Percentiles rank a stretch among this genome's conserved stretches.
Evolutionary conservation across 352 stramenopile species (phyloP).

Genomic region (Blastocystis sp.): DNA sequence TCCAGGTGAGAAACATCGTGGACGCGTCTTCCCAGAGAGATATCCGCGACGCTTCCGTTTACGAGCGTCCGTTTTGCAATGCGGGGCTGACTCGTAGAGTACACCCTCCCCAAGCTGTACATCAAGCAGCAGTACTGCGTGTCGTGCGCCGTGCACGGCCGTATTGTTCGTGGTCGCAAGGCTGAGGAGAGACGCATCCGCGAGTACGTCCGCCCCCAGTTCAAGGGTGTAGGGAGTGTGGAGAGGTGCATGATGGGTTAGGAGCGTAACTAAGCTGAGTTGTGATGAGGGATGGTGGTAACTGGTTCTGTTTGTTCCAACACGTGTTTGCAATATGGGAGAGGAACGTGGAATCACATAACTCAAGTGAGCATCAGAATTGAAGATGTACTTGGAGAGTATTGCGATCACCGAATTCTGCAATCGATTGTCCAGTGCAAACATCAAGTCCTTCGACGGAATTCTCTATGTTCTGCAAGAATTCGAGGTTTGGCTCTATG

Average conservation of each 20-base stretch:
- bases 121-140: conserved; percentile 99
- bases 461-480: conserved; percentile 31
- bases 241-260: not conserved
- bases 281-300: not conserved
- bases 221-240: conserved; percentile 20
- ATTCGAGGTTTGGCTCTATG: conserved; percentile 4
- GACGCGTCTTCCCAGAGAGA: conserved; percentile 96
- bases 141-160: conserved; percentile 95
- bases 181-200: conserved; percentile 86
- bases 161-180: conserved; percentile 94
- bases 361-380: no score
- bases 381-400: conserved; percentile 13
- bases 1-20: conserved; percentile 78
- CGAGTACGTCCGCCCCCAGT: conserved; percentile 73
- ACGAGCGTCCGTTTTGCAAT: conserved; percentile 77
- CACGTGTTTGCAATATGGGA: no score
- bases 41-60: conserved; percentile 94
- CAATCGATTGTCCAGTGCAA: conserved; percentile 9
- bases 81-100: conserved; percentile 76
- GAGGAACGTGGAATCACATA: no score
- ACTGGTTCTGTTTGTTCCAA: no score
- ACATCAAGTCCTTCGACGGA: conserved; percentile 33
- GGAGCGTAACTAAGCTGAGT: not conserved
- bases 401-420: conserved; percentile 1
- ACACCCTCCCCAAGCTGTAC: conserved; percentile 98